phyloP scores from a whole-genome alignment of 2,329 filamentous ascomycete species.

The Aspergillus calidoustus region DNA sequence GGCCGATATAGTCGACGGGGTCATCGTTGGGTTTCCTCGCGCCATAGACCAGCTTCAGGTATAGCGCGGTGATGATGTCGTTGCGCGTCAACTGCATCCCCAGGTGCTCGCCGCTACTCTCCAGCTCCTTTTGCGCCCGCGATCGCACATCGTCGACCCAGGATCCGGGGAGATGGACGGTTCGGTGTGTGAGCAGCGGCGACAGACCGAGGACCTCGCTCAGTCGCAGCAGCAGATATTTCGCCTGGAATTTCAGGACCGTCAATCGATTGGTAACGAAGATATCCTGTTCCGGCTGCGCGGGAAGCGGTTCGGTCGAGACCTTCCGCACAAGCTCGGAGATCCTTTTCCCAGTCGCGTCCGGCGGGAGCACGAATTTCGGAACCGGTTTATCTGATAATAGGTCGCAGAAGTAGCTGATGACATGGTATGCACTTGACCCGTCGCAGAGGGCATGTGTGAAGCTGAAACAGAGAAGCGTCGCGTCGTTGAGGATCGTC shows the following conservation, averaged over 20 bases:
- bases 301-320: no score
- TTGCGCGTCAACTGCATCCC: conserved; percentile 3
- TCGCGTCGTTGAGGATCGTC: neutral
- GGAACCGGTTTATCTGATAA: neutral
- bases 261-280: neutral
- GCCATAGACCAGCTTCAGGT: conserved; percentile 2
- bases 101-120: neutral
- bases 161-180: neutral
- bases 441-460: conserved; percentile 7
- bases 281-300: neutral
- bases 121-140: neutral
- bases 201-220: neutral
- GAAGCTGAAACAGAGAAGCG: conserved; percentile 5
- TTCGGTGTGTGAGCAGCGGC: neutral
- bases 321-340: neutral
- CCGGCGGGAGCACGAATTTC: neutral
- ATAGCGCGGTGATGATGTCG: conserved; percentile 10
- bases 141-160: conserved; percentile 9
- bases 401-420: conserved; percentile 6
- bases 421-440: conserved; percentile 1
- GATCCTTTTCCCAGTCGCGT: neutral
- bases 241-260: neutral
- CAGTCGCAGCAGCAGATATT: neutral
- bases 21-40: neutral
- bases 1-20: neutral